These are phyloP conservation scores for Suillus placidus DNA, from an alignment of 768 basidiomycete species.

Conservation along the genomic window DNA sequence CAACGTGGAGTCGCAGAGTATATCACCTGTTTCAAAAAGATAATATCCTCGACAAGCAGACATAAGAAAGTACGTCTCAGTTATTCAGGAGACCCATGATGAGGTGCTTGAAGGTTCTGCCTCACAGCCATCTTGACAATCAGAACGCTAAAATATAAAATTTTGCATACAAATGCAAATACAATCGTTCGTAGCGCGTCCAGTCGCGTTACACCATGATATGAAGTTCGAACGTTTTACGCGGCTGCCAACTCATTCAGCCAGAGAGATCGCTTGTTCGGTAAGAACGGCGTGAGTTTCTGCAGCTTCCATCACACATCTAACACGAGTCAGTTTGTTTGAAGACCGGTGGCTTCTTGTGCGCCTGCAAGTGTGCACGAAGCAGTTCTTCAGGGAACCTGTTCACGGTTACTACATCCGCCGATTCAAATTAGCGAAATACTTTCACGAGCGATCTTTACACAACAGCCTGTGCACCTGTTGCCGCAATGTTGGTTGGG, in stretches of 20 bases:
- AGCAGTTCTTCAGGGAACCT: background rate
- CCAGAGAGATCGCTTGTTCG: background rate
- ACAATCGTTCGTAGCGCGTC: background rate
- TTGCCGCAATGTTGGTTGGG: background rate
- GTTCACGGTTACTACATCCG: background rate
- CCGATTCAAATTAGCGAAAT: background rate
- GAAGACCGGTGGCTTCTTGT: background rate
- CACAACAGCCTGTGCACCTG: background rate
- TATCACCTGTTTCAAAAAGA: conserved; percentile 51
- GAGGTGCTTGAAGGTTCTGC: conserved; percentile 8
- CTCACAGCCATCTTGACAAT: background rate
- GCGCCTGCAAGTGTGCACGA: background rate
- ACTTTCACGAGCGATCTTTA: background rate
- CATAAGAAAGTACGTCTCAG: conserved; percentile 43
- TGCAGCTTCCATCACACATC: background rate
- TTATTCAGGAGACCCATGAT: conserved; percentile 24
- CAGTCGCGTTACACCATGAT: background rate
- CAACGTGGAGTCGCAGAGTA: conserved; percentile 5
- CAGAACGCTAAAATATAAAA: background rate
- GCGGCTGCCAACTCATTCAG: background rate
- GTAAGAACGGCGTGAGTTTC: background rate
- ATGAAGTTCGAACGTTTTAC: background rate
- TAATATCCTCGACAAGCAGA: conserved; percentile 43
- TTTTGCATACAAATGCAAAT: background rate
- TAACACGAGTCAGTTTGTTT: background rate